Evolutionary conservation across 768 basidiomycete genomes (phyloP).

Genomic region (Lactarius evosmus): DNA sequence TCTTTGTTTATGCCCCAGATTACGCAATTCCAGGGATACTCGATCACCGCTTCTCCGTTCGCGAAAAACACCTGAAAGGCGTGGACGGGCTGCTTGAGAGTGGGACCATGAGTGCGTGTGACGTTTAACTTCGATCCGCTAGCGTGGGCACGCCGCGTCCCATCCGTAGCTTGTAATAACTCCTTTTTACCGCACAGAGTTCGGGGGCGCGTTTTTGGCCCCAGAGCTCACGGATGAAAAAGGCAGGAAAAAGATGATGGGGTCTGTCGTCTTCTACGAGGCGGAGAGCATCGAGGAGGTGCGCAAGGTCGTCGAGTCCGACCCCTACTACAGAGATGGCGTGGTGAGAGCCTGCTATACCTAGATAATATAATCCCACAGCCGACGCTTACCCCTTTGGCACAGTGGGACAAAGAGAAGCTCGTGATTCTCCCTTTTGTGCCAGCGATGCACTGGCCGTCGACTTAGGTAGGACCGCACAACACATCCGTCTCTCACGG

Average conservation of each 20-base stretch:
- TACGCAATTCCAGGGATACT: conserved; percentile 31
- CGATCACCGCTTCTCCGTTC: conserved; percentile 31
- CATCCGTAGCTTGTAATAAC: not conserved
- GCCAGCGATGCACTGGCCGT: conserved; percentile 20
- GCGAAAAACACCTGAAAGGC: conserved; percentile 31
- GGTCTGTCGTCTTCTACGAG: conserved; percentile 31
- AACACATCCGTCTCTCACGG: not conserved
- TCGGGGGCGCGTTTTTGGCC: conserved; percentile 20
- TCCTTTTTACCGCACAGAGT: conserved; percentile 1
- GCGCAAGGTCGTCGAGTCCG: conserved; percentile 29
- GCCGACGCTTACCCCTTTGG: not conserved
- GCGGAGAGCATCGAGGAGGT: conserved; percentile 31
- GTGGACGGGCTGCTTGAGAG: conserved; percentile 11
- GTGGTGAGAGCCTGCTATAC: conserved; percentile 29
- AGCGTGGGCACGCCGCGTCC: no score
- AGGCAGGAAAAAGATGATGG: conserved; percentile 28
- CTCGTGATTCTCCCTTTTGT: conserved; percentile 21
- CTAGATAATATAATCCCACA: not conserved
- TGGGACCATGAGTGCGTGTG: conserved; percentile 26
- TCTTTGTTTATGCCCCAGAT: conserved; percentile 37
- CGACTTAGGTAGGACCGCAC: not conserved
- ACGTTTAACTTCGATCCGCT: not conserved
- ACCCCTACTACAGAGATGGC: conserved; percentile 31
- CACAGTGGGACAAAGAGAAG: conserved; percentile 20
- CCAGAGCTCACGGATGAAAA: conserved; percentile 23